Base-by-base conservation (phyloP, 2,329 filamentous ascomycete genomes). In the Scortechinia acanthostroma region DNA sequence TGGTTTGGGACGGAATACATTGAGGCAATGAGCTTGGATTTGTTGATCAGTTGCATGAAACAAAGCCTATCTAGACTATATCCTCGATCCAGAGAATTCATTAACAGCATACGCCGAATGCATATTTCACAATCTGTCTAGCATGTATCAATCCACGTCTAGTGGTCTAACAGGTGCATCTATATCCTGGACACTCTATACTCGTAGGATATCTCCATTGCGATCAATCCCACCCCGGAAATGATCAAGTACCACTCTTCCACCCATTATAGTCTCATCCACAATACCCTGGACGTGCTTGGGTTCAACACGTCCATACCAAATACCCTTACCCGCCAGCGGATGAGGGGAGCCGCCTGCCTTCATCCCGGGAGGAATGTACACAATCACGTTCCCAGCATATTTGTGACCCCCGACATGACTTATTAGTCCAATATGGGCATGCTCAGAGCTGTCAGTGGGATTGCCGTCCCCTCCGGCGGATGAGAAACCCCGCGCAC, bases 261-360 rank as follows among this genome's bases (percentile, higher is more conserved):
- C 35, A 6, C 35, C 35, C 10, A 40, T 6, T 15, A 40, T 19
- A 40, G 35, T 40, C 17, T 40, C 35, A 10, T 40, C 35, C 17
- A 40, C 35, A 40, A 40, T 40, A 6, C 35, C 35, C 35, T 40
- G 10, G 6, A 40, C 35, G 20, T 40, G 35, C 6, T 17, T 10
- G 6, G 35, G 35, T 19, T 40, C 35, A 19, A 40, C 17, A 19
- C 35, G 35, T 13, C 35, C 35, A 19, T 40, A 40, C 35, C 35
- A 40, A 40, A 40, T 40, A 13, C 35, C 35, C 35, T 40, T 40
- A 6, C 35, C 35, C 10, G 35, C 35, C 17, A 40, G 35, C 17
- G 35, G 35, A 19, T 40, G 6, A 13, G 35, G 35, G 6, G 10
- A 13, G 6, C 35, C 35, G 20, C 20, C 17, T 6, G 20, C 6